Evolutionary conservation across 2,329 filamentous ascomycete species (phyloP).

Genomic region (Monosporascus sp.): DNA sequence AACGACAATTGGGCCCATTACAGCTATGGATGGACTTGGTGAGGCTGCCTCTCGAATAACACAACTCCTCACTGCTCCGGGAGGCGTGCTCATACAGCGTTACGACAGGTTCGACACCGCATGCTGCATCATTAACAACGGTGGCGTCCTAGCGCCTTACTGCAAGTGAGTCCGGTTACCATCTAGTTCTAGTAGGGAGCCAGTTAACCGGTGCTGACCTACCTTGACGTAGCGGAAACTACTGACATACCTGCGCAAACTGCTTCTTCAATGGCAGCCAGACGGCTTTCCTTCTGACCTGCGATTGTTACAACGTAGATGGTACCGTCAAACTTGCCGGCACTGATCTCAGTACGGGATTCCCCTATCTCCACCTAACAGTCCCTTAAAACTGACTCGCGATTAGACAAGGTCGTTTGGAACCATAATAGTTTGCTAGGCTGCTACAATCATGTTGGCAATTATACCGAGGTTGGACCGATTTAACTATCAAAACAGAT

Average conservation of each 20-base stretch:
- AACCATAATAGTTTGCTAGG: conserved; percentile 32
- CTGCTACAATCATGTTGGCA: conserved; percentile 33
- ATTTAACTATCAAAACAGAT: conserved; percentile 6
- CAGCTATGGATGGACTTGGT: conserved; percentile 37
- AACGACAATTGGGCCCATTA: conserved; percentile 28
- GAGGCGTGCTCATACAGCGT: conserved; percentile 1
- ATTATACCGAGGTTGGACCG: conserved; percentile 27
- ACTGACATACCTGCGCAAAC: conserved; percentile 21
- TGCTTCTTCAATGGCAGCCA: conserved; percentile 21
- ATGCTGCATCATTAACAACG: conserved; percentile 23
- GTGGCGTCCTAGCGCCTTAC: conserved; percentile 19
- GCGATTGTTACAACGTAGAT: conserved; percentile 18
- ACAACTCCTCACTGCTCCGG: background rate
- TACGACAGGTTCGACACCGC: conserved; percentile 32
- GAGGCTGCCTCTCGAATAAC: conserved; percentile 1
- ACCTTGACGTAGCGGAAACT: conserved; percentile 21
- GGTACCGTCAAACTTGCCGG: conserved; percentile 10
- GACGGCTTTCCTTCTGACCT: conserved; percentile 18
- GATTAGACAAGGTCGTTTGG: conserved; percentile 29
- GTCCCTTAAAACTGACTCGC: background rate
- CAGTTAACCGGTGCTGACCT: background rate
- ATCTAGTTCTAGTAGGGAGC: background rate
- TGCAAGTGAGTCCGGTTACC: conserved; percentile 14
- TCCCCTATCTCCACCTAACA: background rate
- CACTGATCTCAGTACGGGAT: conserved; percentile 23